Percentiles rank a stretch among this genome's conserved stretches.
These are phyloP conservation scores for Termitomyces heimii DNA, from an alignment of 768 basidiomycete species.

Conservation along the genomic window DNA sequence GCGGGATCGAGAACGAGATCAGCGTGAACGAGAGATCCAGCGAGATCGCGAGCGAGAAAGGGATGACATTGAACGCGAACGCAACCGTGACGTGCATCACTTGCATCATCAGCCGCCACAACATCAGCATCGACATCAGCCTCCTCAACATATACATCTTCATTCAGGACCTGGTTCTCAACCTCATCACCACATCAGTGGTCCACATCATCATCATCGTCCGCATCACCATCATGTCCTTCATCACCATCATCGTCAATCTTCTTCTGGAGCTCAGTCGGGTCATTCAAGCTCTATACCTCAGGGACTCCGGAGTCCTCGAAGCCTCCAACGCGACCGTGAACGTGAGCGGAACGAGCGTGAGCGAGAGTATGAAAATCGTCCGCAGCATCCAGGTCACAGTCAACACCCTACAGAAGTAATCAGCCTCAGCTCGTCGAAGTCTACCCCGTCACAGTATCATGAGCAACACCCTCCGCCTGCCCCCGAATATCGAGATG, in stretches of 20 bases:
- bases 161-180: conserved; percentile 21
- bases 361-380: conserved; percentile 22
- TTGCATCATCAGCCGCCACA: conserved; percentile 32
- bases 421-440: conserved; percentile 41
- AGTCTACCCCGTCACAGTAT: conserved; percentile 21
- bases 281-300: conserved; percentile 28
- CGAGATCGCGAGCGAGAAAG: conserved; percentile 19
- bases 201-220: conserved; percentile 40
- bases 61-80: conserved; percentile 13
- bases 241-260: conserved; percentile 32
- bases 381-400: conserved; percentile 28
- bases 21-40: conserved; percentile 19
- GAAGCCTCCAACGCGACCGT: conserved; percentile 14
- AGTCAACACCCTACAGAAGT: conserved; percentile 43
- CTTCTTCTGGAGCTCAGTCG: conserved; percentile 11
- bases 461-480: conserved; percentile 22
- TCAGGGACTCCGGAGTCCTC: conserved; percentile 14
- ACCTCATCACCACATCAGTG: conserved; percentile 27
- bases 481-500: conserved; percentile 25
- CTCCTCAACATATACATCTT: conserved; percentile 23
- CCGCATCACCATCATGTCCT: conserved; percentile 51
- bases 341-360: conserved; percentile 25
- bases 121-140: conserved; percentile 24
- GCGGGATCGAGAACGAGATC: conserved; percentile 12
- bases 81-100: conserved; percentile 25